These are phyloP conservation scores for Penicillium desertorum DNA, from an alignment of 495 filamentous ascomycete species.

Conservation along the genomic window DNA sequence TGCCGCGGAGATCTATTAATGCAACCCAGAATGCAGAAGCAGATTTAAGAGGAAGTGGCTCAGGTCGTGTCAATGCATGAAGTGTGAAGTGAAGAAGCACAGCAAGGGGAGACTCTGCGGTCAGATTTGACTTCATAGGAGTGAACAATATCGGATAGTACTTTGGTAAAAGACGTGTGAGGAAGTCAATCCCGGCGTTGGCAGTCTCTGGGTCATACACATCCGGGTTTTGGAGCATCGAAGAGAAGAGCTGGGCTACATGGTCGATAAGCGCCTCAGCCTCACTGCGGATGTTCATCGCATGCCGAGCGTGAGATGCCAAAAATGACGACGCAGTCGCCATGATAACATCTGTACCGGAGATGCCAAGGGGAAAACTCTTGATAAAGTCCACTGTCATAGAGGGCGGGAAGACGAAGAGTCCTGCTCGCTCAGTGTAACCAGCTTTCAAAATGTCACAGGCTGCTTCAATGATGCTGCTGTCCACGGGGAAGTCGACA, in stretches of 20 bases:
- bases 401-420: conserved; percentile 70
- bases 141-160: conserved; percentile 51
- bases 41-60: conserved; percentile 77
- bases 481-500: conserved; percentile 57
- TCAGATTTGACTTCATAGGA: conserved; percentile 27
- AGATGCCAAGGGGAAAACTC: conserved; percentile 58
- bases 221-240: conserved; percentile 55
- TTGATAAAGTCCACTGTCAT: conserved; percentile 71
- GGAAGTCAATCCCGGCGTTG: conserved; percentile 72
- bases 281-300: conserved; percentile 46
- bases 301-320: conserved; percentile 56
- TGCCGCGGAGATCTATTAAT: conserved; percentile 42
- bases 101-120: conserved; percentile 40
- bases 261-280: conserved; percentile 61
- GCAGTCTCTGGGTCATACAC: conserved; percentile 73
- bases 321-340: conserved; percentile 77
- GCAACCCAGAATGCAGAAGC: conserved; percentile 80
- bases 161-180: conserved; percentile 63
- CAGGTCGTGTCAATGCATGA: conserved; percentile 65
- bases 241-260: conserved; percentile 62
- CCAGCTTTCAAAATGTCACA: conserved; percentile 77
- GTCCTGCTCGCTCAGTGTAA: conserved; percentile 74
- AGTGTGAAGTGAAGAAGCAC: conserved; percentile 77
- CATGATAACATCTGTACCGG: conserved; percentile 71
- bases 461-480: conserved; percentile 70